Evolutionary conservation across 768 basidiomycete genomes (phyloP).

Genomic region (Mycena maculata): DNA sequence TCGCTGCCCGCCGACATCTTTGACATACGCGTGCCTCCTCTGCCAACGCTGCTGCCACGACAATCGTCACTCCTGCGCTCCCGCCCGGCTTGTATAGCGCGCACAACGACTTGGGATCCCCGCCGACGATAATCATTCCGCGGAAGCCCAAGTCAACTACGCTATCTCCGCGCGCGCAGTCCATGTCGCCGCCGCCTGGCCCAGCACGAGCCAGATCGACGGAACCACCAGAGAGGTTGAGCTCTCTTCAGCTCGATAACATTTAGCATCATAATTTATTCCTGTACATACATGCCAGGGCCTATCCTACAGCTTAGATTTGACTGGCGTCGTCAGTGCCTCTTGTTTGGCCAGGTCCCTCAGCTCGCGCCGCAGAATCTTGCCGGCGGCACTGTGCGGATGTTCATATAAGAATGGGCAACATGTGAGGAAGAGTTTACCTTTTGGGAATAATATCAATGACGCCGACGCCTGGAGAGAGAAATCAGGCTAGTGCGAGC

Average conservation of each 20-base stretch:
- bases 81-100: neutral
- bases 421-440: constrained; percentile 37
- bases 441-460: constrained; percentile 66
- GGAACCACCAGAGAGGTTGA: neutral
- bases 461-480: constrained; percentile 60
- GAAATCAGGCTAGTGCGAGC: neutral
- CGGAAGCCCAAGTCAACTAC: constrained; percentile 25
- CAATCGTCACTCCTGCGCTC: neutral
- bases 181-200: constrained; percentile 4
- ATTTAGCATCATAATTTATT: no score
- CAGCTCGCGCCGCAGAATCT: constrained; percentile 70
- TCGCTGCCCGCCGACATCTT: constrained; percentile 56
- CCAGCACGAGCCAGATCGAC: constrained; percentile 3
- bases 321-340: neutral
- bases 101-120: neutral
- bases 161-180: constrained; percentile 10
- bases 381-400: constrained; percentile 64
- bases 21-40: constrained; percentile 38
- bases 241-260: no score
- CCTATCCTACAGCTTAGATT: constrained; percentile 12
- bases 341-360: constrained; percentile 62
- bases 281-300: neutral
- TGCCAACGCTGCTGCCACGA: neutral
- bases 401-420: neutral
- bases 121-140: neutral